A percentile compares a stretch with the other conserved stretches of the same genome.
phyloP scores from a whole-genome alignment of 139 green algal species.

The Haematococcus sp. region DNA sequence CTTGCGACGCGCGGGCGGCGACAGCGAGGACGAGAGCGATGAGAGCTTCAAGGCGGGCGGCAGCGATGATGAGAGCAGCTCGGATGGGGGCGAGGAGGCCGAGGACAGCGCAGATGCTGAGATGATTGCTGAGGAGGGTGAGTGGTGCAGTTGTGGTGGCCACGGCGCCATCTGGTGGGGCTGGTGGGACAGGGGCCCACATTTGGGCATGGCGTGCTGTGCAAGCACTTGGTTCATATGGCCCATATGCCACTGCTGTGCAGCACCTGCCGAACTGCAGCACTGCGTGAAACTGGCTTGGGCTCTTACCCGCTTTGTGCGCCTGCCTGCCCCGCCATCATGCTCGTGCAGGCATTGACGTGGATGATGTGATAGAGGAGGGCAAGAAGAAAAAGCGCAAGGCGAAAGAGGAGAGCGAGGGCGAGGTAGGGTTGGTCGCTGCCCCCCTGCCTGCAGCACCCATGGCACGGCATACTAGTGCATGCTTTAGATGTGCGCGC shows the following conservation, averaged over 20 bases:
- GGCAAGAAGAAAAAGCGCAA: background rate
- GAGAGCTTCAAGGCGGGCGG: conserved; percentile 46
- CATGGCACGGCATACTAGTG: too few species aligned
- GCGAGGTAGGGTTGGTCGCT: too few species aligned
- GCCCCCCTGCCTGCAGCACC: too few species aligned
- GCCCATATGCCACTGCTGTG: background rate
- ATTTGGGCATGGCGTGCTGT: background rate
- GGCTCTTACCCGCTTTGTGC: background rate
- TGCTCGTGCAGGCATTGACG: conserved; percentile 13
- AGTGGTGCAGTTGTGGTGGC: background rate
- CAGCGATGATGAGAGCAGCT: conserved; percentile 22
- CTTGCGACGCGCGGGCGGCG: conserved; percentile 29
- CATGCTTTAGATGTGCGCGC: too few species aligned
- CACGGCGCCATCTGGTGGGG: too few species aligned
- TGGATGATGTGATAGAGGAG: conserved; percentile 10
- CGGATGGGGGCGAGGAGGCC: conserved; percentile 38
- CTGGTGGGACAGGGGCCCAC: too few species aligned
- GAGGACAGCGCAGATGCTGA: conserved; percentile 35
- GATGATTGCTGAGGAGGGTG: conserved; percentile 55
- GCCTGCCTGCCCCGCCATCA: too few species aligned
- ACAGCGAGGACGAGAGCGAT: conserved; percentile 64
- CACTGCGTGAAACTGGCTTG: background rate
- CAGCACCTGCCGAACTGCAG: background rate
- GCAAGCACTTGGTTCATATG: background rate
- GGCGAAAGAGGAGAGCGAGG: conserved; percentile 1